A percentile compares a stretch with the other conserved stretches of the same genome.
Conservation (phyloP, 805 yeast genomes). For the Cyberlindnera petersonii region DNA sequence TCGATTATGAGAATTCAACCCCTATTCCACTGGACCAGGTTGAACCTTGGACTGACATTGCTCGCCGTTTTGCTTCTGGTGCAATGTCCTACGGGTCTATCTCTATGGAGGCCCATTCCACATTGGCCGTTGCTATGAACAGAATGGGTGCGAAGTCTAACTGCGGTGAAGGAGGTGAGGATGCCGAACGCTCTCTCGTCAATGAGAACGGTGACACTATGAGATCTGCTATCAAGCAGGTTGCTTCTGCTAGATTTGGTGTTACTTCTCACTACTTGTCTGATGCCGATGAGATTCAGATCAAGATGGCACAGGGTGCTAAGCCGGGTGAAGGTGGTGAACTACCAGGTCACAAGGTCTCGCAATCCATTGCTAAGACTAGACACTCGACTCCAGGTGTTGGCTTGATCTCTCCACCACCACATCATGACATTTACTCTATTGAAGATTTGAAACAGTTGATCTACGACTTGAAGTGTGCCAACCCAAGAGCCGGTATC, state of each 20-base stretch:
- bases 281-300: constrained; percentile 96
- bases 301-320: constrained; percentile 99
- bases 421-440: constrained; percentile 97
- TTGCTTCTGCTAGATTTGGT: constrained; percentile 97
- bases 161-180: constrained; percentile 99
- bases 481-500: constrained; percentile 95
- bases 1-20: constrained; percentile 67
- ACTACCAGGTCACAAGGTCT: constrained; percentile 57
- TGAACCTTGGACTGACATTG: constrained; percentile 99
- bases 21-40: constrained; percentile 95
- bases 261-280: constrained; percentile 92
- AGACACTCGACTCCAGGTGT: constrained; percentile 97
- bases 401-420: constrained; percentile 96
- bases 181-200: constrained; percentile 79
- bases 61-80: constrained; percentile 96
- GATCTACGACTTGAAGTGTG: constrained; percentile 92
- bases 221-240: constrained; percentile 98
- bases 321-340: constrained; percentile 99
- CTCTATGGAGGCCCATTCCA: constrained; percentile 97
- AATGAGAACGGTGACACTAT: constrained; percentile 90
- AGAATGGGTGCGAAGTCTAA: constrained; percentile 96
- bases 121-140: constrained; percentile 98
- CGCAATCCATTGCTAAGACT: constrained; percentile 83
- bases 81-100: constrained; percentile 99
- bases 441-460: constrained; percentile 97